Evolutionary conservation across 2,329 filamentous ascomycete species (phyloP).

Genomic region (Clarireedia homoeocarpa): DNA sequence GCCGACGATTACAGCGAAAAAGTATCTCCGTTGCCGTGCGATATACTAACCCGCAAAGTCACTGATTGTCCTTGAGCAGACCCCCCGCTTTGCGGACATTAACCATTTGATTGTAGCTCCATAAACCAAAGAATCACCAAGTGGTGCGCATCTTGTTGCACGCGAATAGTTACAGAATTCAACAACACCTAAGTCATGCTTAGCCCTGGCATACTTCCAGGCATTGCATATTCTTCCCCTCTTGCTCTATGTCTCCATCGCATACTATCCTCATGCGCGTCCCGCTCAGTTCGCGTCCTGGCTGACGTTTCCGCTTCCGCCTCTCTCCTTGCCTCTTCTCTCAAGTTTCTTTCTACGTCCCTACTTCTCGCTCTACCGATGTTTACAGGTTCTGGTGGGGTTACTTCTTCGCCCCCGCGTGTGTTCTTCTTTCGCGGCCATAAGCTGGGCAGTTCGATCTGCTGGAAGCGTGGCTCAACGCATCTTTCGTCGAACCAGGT

Average conservation of each 20-base stretch:
- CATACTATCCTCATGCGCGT: conserved; percentile 28
- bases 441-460: conserved; percentile 72
- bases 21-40: too few relatives aligned
- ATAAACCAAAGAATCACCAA: too few relatives aligned
- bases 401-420: conserved; percentile 52
- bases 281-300: conserved; percentile 16
- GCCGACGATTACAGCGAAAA: too few relatives aligned
- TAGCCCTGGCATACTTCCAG: conserved; percentile 30
- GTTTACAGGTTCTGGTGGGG: conserved; percentile 34
- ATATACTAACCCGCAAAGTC: too few relatives aligned
- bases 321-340: conserved; percentile 43
- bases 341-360: conserved; percentile 42
- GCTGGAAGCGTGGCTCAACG: conserved; percentile 79
- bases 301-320: conserved; percentile 36
- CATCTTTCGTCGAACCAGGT: conserved; percentile 83
- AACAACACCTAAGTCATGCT: conserved; percentile 15
- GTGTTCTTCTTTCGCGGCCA: conserved; percentile 85
- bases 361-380: conserved; percentile 47
- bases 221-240: conserved; percentile 31
- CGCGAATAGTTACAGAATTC: too few relatives aligned
- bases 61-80: too few relatives aligned
- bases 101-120: too few relatives aligned
- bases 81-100: too few relatives aligned
- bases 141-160: too few relatives aligned
- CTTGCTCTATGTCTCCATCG: conserved; percentile 29